Percentiles rank a stretch among this genome's conserved stretches.
These are phyloP conservation scores for Paramecium pentaurelia DNA, from an alignment of 73 alveolate genomes.

Conservation along the genomic window DNA sequence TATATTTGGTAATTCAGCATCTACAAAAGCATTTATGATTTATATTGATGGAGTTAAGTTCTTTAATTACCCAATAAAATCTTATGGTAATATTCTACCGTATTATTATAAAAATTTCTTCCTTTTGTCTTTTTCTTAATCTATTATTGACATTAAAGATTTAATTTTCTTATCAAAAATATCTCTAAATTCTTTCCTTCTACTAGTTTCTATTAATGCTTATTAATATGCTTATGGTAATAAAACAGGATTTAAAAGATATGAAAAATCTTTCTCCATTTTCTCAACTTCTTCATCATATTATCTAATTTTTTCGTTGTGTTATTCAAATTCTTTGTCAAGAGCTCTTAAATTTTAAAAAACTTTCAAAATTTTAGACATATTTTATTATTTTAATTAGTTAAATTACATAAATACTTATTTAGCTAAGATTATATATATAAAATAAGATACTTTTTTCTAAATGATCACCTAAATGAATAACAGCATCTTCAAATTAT, in stretches of 20 bases:
- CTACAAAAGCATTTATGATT: neutral
- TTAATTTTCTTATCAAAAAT: slow-evolving; percentile 35
- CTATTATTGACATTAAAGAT: neutral
- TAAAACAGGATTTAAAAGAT: slow-evolving; percentile 56
- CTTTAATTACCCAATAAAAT: slow-evolving; percentile 60
- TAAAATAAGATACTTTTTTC: neutral
- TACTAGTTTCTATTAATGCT: slow-evolving; percentile 51
- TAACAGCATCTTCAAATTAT: neutral
- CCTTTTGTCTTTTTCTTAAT: slow-evolving; percentile 57
- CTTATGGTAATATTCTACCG: slow-evolving; percentile 60
- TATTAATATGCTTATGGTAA: slow-evolving; percentile 65
- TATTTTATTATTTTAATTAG: neutral
- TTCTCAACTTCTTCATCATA: slow-evolving; percentile 47
- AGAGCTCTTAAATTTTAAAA: neutral
- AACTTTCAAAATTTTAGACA: neutral
- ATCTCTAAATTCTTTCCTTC: slow-evolving; percentile 65
- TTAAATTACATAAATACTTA: neutral
- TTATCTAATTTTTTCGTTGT: neutral
- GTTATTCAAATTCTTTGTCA: neutral
- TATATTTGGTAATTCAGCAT: slow-evolving; percentile 25
- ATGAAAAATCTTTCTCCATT: slow-evolving; percentile 66
- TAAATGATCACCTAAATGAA: slow-evolving; percentile 3
- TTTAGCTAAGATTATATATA: neutral
- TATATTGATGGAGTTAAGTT: slow-evolving; percentile 31
- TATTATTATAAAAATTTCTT: slow-evolving; percentile 39